Evolutionary conservation across 2,329 filamentous ascomycete species (phyloP), one percentile per base, ranked within the genome.

Genomic region (Teratosphaeriaceae sp.): DNA sequence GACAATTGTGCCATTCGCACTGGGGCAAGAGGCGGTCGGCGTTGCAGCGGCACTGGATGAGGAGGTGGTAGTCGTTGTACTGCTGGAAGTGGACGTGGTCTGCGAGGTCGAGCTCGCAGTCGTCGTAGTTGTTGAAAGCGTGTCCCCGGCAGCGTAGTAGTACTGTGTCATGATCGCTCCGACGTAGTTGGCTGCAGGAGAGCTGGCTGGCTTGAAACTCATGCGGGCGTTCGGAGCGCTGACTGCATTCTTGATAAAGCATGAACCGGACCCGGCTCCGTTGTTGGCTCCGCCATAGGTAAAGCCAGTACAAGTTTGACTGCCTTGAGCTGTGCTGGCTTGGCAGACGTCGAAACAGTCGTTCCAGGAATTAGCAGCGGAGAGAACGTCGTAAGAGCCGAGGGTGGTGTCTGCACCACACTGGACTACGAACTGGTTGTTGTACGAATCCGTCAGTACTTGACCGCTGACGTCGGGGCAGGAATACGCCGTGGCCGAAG

Each of bases 291-390:
- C 40, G 6, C 15, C 15, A 24, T 36, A 42, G 7, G 20, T 33
- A 19, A 37, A 26, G n/a, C 15, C 27, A 21, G 16, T 22, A 34
- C 40, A 42, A 21, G 31, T 23, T 6, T 33, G 16, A 16, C 11
- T 12, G 8, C 13, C 16, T 12, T 21, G 15, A 11, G 9, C 29
- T 15, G 27, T 34, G 15, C 18, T 18, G 31, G 31, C 12, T 12
- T 34, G 31, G 18, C 31, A 34, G 5, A 5, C 9, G 15, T n/a
- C 23, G 41, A 43, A 43, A 34, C 41, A 43, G 33, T 43, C 41
- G 24, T 44, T 33, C 22, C 34, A 44, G 13, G 26, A 31, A 8
- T 8, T 22, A 15, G 33, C 15, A 29, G 18, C 33, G 7, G 20
- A 13, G 20, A 16, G 19, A n/a, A 41, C 34, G 16, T 26, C 22